phyloP scores from a whole-genome alignment of 768 basidiomycete genomes.

The Hericium erinaceus region DNA sequence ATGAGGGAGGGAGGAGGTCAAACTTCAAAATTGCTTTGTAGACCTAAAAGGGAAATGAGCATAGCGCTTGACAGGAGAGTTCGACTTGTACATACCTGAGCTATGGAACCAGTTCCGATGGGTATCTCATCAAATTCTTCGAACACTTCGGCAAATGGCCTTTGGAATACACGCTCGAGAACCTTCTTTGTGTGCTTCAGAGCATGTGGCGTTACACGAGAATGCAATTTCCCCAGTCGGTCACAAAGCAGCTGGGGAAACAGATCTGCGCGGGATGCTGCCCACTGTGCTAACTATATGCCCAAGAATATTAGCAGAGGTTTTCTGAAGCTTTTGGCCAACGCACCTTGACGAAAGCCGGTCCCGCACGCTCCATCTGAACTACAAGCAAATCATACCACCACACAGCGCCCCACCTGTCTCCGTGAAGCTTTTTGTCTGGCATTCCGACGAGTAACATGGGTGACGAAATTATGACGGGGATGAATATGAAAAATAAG shows the following conservation, averaged over 20 bases:
- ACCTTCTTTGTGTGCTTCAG: slow-evolving; percentile 70
- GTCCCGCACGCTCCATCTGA: slow-evolving; percentile 92
- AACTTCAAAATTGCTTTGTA: slow-evolving; percentile 81
- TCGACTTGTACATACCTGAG: slow-evolving; percentile 45
- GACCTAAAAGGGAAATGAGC: slow-evolving; percentile 38
- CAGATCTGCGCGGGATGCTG: slow-evolving; percentile 87
- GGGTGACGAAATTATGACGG: slow-evolving; percentile 76
- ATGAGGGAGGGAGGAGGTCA: slow-evolving; percentile 78
- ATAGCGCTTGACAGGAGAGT: neutral
- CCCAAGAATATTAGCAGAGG: neutral
- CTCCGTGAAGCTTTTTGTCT: slow-evolving; percentile 49
- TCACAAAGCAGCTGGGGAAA: slow-evolving; percentile 85
- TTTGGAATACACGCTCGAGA: slow-evolving; percentile 76
- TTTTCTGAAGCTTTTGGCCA: neutral
- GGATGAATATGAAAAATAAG: slow-evolving; percentile 76
- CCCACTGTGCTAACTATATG: slow-evolving; percentile 91
- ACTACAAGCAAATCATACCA: slow-evolving; percentile 89
- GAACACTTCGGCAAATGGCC: slow-evolving; percentile 82
- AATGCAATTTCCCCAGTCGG: slow-evolving; percentile 79
- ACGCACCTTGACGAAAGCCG: slow-evolving; percentile 89
- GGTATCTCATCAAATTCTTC: slow-evolving; percentile 80
- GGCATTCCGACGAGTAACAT: slow-evolving; percentile 68
- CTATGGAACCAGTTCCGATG: slow-evolving; percentile 98
- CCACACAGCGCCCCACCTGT: slow-evolving; percentile 91
- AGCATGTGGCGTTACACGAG: slow-evolving; percentile 75